Evolutionary conservation across 2,329 filamentous ascomycete genomes (phyloP).

Genomic region (Fusarium phyllophilum): DNA sequence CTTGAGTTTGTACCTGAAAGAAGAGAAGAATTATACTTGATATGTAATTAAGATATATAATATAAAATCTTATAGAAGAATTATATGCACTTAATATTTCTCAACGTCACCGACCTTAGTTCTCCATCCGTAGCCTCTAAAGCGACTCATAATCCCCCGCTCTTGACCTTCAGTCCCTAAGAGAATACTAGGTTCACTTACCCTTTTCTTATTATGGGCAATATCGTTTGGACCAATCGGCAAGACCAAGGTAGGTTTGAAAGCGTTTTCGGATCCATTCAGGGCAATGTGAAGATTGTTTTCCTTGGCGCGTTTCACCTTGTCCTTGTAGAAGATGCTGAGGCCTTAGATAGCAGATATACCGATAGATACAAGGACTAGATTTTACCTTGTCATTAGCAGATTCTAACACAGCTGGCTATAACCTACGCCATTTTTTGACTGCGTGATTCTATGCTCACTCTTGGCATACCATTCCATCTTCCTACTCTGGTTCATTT

Average conservation of each 20-base stretch:
- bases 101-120: background rate
- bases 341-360: background rate
- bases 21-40: fast-evolving
- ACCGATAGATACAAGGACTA: background rate
- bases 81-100: background rate
- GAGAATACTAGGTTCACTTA: too few relatives aligned
- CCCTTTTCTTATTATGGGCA: fast-evolving
- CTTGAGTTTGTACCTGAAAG: fast-evolving
- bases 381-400: too few relatives aligned
- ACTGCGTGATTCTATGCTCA: too few relatives aligned
- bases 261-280: fast-evolving
- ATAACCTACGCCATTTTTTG: too few relatives aligned
- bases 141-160: background rate
- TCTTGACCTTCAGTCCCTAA: background rate
- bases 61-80: too few relatives aligned
- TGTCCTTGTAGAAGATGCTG: background rate
- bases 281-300: fast-evolving
- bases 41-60: background rate
- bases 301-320: background rate
- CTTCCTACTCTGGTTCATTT: too few relatives aligned
- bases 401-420: too few relatives aligned
- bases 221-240: fast-evolving
- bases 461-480: too few relatives aligned
- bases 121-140: background rate
- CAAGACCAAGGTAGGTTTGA: fast-evolving